Evolutionary conservation across 495 filamentous ascomycete species (phyloP), one percentile per base, ranked within the genome.

Genomic region (Neurospora sp.): DNA sequence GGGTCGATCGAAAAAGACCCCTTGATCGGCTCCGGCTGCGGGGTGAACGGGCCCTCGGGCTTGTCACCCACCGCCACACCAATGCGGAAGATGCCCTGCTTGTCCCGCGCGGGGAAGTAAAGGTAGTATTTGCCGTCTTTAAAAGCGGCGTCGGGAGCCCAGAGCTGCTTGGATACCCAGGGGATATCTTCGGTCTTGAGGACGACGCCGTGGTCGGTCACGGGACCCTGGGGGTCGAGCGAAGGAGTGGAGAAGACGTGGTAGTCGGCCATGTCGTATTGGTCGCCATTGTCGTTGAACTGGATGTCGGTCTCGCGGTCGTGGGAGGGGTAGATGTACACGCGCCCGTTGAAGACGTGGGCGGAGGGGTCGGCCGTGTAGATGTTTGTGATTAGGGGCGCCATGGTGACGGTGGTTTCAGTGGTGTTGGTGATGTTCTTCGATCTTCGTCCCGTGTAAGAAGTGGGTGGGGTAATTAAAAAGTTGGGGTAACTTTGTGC

Each of bases 211-310:
- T 90, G 89, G 82, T 90, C 89, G 22, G 81, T 84, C 5, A 89
- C 87, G 5, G 82, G 80, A 1, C 82, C 83, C n/a, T 75, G 73
- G 1, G 83, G 83, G 74, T 85, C 85, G 14, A 88, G 82, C 6
- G 82, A 77, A 1, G 79, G 73, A 71, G 86, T 83, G 69, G 83
- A 87, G 80, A 90, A 88, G 78, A 90, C 89, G 73, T 90, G 88
- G 84, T 91, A 91, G 81, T 91, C 89, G 73, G 83, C 86, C 91
- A 93, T 93, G 83, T 90, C 91, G 80, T 92, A 93, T 80, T 93
- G 91, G 83, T 92, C 91, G 80, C 91, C 91, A 85, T 91, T 91
- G 85, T 93, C 91, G 84, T 92, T 92, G 81, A 87, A 86, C 59
- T 84, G 66, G 77, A 89, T 89, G 78, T 88, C 84, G 40, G 86